Conservation (phyloP, 441 rosid species). For the Capsella rubella region DNA sequence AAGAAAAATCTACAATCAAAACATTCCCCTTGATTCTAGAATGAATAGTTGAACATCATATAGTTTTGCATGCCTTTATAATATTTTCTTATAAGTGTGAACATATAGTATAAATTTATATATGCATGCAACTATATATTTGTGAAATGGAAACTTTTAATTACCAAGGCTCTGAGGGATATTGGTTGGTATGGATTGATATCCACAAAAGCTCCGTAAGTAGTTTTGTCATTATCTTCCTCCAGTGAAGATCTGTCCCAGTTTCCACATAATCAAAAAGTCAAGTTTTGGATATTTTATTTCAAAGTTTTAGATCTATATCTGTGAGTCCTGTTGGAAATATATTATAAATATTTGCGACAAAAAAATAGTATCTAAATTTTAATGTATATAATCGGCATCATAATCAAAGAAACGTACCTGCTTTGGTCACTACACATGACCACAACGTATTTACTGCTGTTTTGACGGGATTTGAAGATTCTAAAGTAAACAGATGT, state of each 20-base stretch:
- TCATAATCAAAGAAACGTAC: constrained; percentile 37
- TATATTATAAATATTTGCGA: neutral
- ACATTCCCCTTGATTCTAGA: no score
- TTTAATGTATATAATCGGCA: neutral
- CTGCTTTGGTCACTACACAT: constrained; percentile 94
- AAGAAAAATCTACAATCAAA: neutral
- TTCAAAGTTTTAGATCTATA: neutral
- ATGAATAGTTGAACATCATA: no score
- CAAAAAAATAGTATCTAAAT: neutral
- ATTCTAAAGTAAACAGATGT: constrained; percentile 78
- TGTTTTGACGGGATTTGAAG: constrained; percentile 50
- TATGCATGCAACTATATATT: neutral
- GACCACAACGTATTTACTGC: constrained; percentile 58
- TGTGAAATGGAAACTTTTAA: constrained; percentile 41
- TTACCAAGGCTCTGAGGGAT: constrained; percentile 75
- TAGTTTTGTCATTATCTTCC: constrained; percentile 62
- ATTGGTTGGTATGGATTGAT: constrained; percentile 60
- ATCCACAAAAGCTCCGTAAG: constrained; percentile 72
- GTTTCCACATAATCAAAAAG: constrained; percentile 24
- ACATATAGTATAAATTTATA: neutral
- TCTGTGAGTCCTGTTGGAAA: no score
- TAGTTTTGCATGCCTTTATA: neutral
- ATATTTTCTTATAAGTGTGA: neutral
- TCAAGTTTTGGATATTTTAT: constrained; percentile 30
- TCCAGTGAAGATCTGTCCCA: constrained; percentile 65